These are phyloP conservation scores for Acer negundo DNA, from an alignment of 345 rosid genomes.

Conservation along the genomic window DNA sequence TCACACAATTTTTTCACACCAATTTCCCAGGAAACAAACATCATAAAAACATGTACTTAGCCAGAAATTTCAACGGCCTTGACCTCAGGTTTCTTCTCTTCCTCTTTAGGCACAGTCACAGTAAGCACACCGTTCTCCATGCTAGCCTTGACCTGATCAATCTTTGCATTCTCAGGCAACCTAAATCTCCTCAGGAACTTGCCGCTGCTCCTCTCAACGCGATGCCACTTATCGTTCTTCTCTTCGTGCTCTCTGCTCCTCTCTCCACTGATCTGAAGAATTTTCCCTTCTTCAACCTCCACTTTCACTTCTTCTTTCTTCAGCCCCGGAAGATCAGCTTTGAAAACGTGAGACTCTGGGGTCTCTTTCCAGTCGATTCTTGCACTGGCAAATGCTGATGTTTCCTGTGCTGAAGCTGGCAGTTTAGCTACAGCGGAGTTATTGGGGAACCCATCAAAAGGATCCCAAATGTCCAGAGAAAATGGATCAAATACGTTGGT, in stretches of 20 bases:
- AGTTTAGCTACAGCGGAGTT: slow-evolving; percentile 10
- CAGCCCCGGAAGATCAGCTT: slow-evolving; percentile 46
- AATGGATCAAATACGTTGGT: slow-evolving; percentile 40
- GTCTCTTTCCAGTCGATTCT: slow-evolving; percentile 53
- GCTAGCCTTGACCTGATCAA: slow-evolving; percentile 46
- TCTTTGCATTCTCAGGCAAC: slow-evolving; percentile 43
- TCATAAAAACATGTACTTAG: slow-evolving; percentile 17
- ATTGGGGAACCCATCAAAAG: slow-evolving; percentile 21
- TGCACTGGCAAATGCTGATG: slow-evolving; percentile 28
- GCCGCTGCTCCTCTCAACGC: slow-evolving; percentile 39
- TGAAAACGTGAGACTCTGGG: slow-evolving; percentile 44
- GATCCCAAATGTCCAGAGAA: slow-evolving; percentile 32
- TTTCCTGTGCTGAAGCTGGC: slow-evolving; percentile 27
- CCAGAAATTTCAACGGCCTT: slow-evolving; percentile 55
- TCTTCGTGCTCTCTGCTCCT: slow-evolving; percentile 41
- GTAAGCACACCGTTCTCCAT: slow-evolving; percentile 66
- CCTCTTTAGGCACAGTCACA: slow-evolving; percentile 39
- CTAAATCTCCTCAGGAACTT: slow-evolving; percentile 47
- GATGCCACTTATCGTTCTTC: slow-evolving; percentile 46
- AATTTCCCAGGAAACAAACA: neutral
- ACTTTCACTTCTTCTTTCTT: slow-evolving; percentile 53
- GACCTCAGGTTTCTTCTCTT: slow-evolving; percentile 37
- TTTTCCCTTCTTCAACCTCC: slow-evolving; percentile 44
- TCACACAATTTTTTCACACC: neutral
- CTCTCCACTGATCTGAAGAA: slow-evolving; percentile 42